These are phyloP conservation scores for Coelastrella sp. DNA, from an alignment of 139 green algal species.

Conservation along the genomic window DNA sequence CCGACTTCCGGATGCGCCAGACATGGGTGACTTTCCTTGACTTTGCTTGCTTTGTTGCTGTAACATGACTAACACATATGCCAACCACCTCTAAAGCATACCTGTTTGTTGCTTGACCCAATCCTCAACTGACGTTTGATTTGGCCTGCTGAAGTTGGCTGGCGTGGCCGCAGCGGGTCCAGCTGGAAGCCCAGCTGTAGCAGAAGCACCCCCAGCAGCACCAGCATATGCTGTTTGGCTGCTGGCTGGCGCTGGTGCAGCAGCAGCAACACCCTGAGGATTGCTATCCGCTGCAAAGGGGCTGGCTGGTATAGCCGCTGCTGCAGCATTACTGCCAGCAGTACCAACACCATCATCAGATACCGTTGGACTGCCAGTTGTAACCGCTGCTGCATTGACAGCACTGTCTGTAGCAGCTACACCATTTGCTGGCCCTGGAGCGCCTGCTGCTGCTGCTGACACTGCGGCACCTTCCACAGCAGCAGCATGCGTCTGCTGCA, in stretches of 20 bases:
- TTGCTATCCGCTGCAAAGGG: too few relatives aligned
- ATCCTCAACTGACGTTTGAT: neutral
- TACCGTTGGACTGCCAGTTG: too few relatives aligned
- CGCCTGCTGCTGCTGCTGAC: neutral
- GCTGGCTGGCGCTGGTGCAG: neutral
- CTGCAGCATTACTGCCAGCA: too few relatives aligned
- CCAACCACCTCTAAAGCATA: neutral
- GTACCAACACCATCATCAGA: neutral
- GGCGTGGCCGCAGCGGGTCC: neutral
- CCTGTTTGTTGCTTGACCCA: constrained; percentile 40
- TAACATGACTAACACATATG: neutral
- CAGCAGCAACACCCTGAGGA: neutral
- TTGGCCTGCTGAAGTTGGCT: neutral
- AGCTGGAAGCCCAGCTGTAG: neutral
- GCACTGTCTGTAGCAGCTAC: neutral
- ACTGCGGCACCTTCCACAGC: neutral
- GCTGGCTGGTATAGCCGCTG: too few relatives aligned
- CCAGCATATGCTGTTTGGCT: neutral
- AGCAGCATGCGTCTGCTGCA: neutral
- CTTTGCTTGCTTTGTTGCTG: too few relatives aligned
- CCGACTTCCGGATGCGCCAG: too few relatives aligned
- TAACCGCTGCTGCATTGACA: neutral
- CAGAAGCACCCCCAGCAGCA: neutral
- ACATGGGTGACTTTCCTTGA: too few relatives aligned
- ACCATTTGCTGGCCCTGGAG: neutral